phyloP scores from a whole-genome alignment of 805 yeast species.

The Ogataea pignaliae region DNA sequence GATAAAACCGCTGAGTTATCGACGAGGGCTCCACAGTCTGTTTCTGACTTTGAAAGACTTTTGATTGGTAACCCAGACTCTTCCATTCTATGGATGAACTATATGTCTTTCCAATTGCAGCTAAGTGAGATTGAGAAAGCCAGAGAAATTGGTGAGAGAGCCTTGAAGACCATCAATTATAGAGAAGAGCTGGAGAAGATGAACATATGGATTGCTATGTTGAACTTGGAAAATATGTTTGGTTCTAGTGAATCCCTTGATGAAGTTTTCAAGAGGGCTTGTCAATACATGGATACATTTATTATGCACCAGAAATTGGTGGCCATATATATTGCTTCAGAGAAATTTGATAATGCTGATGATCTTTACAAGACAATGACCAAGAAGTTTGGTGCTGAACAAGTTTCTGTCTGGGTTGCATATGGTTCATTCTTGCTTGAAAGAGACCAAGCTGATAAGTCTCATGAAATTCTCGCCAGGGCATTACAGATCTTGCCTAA shows the following conservation, averaged over 20 bases:
- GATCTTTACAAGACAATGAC: conserved; percentile 59
- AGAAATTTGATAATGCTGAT: conserved; percentile 67
- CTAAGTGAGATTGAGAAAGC: conserved; percentile 93
- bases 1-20: conserved; percentile 84
- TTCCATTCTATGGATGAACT: conserved; percentile 94
- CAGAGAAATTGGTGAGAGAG: conserved; percentile 88
- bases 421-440: conserved; percentile 74
- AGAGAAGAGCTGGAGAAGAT: conserved; percentile 91
- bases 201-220: conserved; percentile 93
- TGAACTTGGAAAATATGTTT: conserved; percentile 90
- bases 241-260: conserved; percentile 83
- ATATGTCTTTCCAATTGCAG: conserved; percentile 96
- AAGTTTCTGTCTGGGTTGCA: conserved; percentile 72
- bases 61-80: conserved; percentile 91
- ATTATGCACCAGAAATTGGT: conserved; percentile 77
- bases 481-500: conserved; percentile 71
- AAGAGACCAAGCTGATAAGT: conserved; percentile 49
- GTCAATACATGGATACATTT: conserved; percentile 87
- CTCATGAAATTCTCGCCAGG: conserved; percentile 68
- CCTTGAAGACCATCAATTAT: conserved; percentile 81
- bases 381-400: conserved; percentile 73
- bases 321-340: conserved; percentile 69
- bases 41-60: conserved; percentile 85
- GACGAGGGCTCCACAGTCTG: conserved; percentile 87
- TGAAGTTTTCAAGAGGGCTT: conserved; percentile 74